Evolutionary conservation across 768 basidiomycete genomes (phyloP).

Genomic region (Suillus spraguei): DNA sequence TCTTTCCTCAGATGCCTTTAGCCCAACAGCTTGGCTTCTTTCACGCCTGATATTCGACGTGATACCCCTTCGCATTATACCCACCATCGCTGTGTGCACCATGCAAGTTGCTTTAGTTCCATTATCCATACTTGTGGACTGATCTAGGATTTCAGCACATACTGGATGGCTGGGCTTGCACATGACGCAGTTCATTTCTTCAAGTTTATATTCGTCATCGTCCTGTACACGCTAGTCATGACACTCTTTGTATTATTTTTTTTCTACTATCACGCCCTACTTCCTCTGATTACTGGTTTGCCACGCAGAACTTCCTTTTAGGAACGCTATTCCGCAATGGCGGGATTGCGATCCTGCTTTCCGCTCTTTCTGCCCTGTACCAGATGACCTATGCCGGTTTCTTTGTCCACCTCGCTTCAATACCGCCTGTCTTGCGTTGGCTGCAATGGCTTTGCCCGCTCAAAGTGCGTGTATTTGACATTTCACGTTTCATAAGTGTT

Average conservation of each 20-base stretch:
- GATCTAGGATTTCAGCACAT: conserved; percentile 52
- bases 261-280: not conserved
- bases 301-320: conserved; percentile 83
- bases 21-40: conserved; percentile 90
- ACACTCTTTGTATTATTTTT: conserved; percentile 76
- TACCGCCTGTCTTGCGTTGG: conserved; percentile 93
- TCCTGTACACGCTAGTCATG: conserved; percentile 83
- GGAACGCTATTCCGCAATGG: conserved; percentile 83
- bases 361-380: conserved; percentile 72
- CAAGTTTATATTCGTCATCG: conserved; percentile 91
- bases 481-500: not conserved
- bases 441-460: conserved; percentile 88
- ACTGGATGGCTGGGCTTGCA: conserved; percentile 94
- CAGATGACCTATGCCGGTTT: conserved; percentile 92
- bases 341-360: conserved; percentile 88
- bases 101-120: conserved; percentile 53
- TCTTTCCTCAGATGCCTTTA: conserved; percentile 28
- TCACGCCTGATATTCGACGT: conserved; percentile 88
- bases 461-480: conserved; percentile 41
- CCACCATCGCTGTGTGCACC: conserved; percentile 83
- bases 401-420: conserved; percentile 83
- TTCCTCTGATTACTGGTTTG: conserved; percentile 3
- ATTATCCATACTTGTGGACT: conserved; percentile 1
- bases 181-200: conserved; percentile 82
- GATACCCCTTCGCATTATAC: conserved; percentile 84